phyloP scores from a whole-genome alignment of 1,139 yeast species.

The Magnusiomyces clavatus region DNA sequence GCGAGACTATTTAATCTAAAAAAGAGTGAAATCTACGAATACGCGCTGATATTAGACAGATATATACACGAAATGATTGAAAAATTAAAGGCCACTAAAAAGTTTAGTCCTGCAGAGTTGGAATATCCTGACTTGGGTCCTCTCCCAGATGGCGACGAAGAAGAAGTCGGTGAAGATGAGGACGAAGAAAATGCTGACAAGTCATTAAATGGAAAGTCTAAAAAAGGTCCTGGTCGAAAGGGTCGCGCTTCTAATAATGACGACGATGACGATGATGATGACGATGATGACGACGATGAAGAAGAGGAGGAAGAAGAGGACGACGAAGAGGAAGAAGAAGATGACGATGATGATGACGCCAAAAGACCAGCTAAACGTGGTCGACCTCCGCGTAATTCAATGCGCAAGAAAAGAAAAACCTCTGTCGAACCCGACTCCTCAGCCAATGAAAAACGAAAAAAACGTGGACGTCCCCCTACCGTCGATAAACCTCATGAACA shows the following conservation, averaged over 20 bases:
- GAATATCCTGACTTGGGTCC: slow-evolving; percentile 67
- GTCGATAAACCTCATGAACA: slow-evolving; percentile 93
- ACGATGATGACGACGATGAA: slow-evolving; percentile 27
- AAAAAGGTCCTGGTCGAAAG: neutral
- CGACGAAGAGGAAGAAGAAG: slow-evolving; percentile 25
- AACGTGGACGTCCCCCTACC: slow-evolving; percentile 92
- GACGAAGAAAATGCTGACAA: slow-evolving; percentile 1
- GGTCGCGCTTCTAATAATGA: neutral
- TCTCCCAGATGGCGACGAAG: slow-evolving; percentile 39
- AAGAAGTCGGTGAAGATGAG: slow-evolving; percentile 17
- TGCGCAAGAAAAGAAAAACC: slow-evolving; percentile 17
- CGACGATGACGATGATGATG: neutral
- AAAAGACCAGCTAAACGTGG: slow-evolving; percentile 21
- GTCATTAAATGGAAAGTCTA: slow-evolving; percentile 1
- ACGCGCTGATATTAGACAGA: slow-evolving; percentile 64
- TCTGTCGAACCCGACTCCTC: slow-evolving; percentile 14
- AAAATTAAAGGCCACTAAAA: slow-evolving; percentile 38
- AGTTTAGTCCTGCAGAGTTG: slow-evolving; percentile 35
- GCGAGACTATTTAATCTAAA: slow-evolving; percentile 77
- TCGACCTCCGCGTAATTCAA: slow-evolving; percentile 23
- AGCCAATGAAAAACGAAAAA: slow-evolving; percentile 50
- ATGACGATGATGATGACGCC: slow-evolving; percentile 26
- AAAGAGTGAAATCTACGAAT: slow-evolving; percentile 57
- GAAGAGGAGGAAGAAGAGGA: slow-evolving; percentile 23
- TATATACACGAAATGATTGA: slow-evolving; percentile 53